Conservation (phyloP, 805 yeast genomes). For the Ogataea wickerhamii region DNA sequence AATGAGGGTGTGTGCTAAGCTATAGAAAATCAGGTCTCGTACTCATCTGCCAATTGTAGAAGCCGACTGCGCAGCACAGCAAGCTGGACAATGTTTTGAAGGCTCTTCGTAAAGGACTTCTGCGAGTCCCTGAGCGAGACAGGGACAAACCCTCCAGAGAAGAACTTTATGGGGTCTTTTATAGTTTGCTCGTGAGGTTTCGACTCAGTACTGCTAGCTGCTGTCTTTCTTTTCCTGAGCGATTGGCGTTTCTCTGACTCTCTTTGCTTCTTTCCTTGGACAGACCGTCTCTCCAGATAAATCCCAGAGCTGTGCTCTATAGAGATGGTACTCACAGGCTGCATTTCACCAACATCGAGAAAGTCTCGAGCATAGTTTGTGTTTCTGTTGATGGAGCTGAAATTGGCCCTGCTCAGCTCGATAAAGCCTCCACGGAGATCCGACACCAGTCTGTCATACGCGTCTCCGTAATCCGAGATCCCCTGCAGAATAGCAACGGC, state of each 20-base stretch:
- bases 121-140: constrained; percentile 20
- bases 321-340: constrained; percentile 10
- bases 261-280: constrained; percentile 1
- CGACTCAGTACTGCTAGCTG: background rate
- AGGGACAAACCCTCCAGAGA: constrained; percentile 29
- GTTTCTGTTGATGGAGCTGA: constrained; percentile 21
- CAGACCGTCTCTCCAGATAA: background rate
- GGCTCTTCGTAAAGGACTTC: constrained; percentile 6
- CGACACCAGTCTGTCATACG: constrained; percentile 19
- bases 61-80: constrained; percentile 8
- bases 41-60: constrained; percentile 1
- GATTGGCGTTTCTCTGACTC: background rate
- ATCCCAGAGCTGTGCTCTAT: constrained; percentile 1
- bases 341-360: constrained; percentile 19
- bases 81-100: constrained; percentile 13
- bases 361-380: constrained; percentile 17
- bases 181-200: background rate
- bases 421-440: constrained; percentile 34
- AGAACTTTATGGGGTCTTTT: constrained; percentile 22
- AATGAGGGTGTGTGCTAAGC: background rate
- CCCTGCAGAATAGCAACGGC: constrained; percentile 28
- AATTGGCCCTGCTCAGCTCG: constrained; percentile 43
- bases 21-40: too few relatives aligned
- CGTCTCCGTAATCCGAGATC: constrained; percentile 33
- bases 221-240: background rate